These are phyloP conservation scores for Cordyceps javanica DNA, from an alignment of 2,329 filamentous ascomycete genomes.

Conservation along the genomic window DNA sequence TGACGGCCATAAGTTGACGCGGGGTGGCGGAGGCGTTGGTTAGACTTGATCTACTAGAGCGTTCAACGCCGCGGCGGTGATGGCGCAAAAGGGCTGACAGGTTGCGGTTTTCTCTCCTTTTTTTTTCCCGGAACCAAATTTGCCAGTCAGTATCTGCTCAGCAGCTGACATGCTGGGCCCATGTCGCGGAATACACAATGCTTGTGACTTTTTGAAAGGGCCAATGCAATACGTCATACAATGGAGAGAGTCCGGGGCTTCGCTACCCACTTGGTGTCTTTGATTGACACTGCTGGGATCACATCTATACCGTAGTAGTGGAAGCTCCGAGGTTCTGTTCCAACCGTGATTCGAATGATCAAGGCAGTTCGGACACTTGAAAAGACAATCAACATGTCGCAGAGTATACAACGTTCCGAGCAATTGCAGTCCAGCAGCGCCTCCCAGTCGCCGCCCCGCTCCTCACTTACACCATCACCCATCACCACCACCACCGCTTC, in stretches of 20 bases:
- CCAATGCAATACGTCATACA: conserved; percentile 4
- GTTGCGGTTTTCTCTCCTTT: too few relatives aligned
- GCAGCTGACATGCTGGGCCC: background rate
- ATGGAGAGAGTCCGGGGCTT: conserved; percentile 1
- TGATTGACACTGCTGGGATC: background rate
- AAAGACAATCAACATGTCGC: background rate
- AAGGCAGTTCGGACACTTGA: background rate
- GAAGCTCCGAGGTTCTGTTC: background rate
- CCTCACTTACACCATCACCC: background rate
- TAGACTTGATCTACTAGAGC: too few relatives aligned
- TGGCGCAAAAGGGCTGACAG: too few relatives aligned
- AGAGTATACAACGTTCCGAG: background rate
- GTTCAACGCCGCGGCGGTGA: background rate
- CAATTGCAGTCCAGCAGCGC: background rate
- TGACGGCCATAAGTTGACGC: background rate
- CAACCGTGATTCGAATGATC: too few relatives aligned
- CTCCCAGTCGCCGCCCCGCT: background rate
- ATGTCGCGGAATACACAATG: background rate
- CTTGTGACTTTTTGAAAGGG: background rate
- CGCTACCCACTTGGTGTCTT: conserved; percentile 1
- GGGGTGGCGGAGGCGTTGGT: background rate
- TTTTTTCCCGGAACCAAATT: background rate
- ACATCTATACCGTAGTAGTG: background rate
- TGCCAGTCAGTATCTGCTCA: background rate
- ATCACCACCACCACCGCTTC: background rate